Percentiles rank a stretch among this genome's conserved stretches.
Evolutionary conservation across 2,329 filamentous ascomycete genomes (phyloP).

Genomic region (Colletotrichum limetticola): DNA sequence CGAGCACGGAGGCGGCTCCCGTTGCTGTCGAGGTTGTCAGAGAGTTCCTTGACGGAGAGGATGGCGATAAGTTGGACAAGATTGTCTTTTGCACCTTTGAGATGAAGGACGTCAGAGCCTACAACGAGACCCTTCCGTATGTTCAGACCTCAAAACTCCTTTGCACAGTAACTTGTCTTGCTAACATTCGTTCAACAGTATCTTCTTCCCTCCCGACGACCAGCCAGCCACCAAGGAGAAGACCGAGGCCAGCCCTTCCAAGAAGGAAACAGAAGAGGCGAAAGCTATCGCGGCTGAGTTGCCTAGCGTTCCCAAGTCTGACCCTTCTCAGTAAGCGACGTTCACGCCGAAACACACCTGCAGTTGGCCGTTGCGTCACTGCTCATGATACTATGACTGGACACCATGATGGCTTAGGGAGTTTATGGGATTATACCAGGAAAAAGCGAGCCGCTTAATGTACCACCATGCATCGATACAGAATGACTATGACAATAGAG

Average conservation of each 20-base stretch:
- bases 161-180: not conserved
- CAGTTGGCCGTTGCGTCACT: not conserved
- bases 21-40: constrained; percentile 72
- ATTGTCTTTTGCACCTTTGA: constrained; percentile 90
- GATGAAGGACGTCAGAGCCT: constrained; percentile 79
- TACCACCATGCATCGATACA: not conserved
- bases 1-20: constrained; percentile 76
- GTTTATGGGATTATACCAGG: constrained; percentile 1
- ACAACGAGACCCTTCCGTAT: constrained; percentile 78
- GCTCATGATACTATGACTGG: not conserved
- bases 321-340: constrained; percentile 37
- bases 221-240: constrained; percentile 30
- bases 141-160: constrained; percentile 45
- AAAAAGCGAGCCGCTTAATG: not conserved
- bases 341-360: not conserved
- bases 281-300: constrained; percentile 43
- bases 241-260: constrained; percentile 37
- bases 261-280: constrained; percentile 39
- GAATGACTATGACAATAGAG: not conserved
- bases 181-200: not conserved
- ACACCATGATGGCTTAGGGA: not conserved
- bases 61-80: constrained; percentile 68
- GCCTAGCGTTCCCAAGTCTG: constrained; percentile 48
- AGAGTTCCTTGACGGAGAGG: constrained; percentile 60
- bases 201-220: constrained; percentile 35